Percentiles rank a stretch among this genome's conserved stretches.
Conservation (phyloP, 2,329 filamentous ascomycete species). For the Pseudomassariella vexata region DNA sequence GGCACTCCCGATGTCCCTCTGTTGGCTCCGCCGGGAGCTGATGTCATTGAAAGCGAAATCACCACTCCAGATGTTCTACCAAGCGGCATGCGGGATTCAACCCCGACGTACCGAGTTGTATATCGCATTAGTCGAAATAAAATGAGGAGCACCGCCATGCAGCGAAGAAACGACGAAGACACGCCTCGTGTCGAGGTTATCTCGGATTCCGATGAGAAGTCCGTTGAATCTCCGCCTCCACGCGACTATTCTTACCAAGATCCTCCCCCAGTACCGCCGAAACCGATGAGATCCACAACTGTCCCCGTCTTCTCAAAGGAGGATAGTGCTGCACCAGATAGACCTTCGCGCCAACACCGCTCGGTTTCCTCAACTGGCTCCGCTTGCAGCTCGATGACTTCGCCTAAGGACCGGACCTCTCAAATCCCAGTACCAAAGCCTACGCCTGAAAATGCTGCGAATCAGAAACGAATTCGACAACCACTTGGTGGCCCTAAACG, state of each 20-base stretch:
- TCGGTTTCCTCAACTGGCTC: slow-evolving; percentile 12
- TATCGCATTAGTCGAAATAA: slow-evolving; percentile 53
- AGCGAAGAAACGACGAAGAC: slow-evolving; percentile 21
- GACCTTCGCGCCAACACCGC: slow-evolving; percentile 3
- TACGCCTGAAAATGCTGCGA: slow-evolving; percentile 31
- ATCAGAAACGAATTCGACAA: slow-evolving; percentile 40
- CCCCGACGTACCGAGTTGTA: slow-evolving; percentile 47
- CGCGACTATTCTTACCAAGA: not conserved
- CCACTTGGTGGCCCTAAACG: slow-evolving; percentile 21
- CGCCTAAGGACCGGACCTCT: slow-evolving; percentile 16
- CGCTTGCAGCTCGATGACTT: slow-evolving; percentile 6
- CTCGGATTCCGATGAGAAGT: slow-evolving; percentile 10
- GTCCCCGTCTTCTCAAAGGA: slow-evolving; percentile 10
- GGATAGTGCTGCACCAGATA: slow-evolving; percentile 6
- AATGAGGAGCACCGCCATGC: slow-evolving; percentile 34
- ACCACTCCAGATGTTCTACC: slow-evolving; percentile 13
- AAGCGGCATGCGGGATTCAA: slow-evolving; percentile 14
- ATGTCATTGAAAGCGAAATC: slow-evolving; percentile 45
- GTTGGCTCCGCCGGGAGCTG: slow-evolving; percentile 50
- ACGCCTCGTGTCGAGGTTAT: slow-evolving; percentile 15
- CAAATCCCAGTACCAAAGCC: slow-evolving; percentile 15
- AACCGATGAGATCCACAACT: slow-evolving; percentile 13
- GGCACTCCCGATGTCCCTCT: slow-evolving; percentile 45
- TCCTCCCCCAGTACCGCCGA: slow-evolving; percentile 19
- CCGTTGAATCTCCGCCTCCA: slow-evolving; percentile 1